Base-by-base conservation (phyloP, 371 early-diverging fungal species). In the Mucor sp. region DNA sequence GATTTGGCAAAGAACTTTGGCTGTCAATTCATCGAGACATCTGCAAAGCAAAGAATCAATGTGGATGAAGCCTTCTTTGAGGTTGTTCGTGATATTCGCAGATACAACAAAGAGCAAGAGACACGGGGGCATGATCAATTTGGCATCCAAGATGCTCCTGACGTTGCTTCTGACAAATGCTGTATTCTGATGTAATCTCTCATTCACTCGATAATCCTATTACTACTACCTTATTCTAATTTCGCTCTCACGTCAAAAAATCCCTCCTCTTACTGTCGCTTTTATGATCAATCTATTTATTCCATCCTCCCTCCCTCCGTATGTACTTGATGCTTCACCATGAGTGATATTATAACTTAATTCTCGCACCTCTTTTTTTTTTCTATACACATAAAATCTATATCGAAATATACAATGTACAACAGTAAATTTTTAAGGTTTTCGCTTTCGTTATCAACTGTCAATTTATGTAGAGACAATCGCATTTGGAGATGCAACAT, bases 51-150 rank as follows among this genome's bases (percentile, higher is more conserved):
- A 61, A 89, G 91, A 63, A 88, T 91, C 53, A 94, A 96, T 76
- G 97, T 98, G 25, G 91, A 95, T 55, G 95, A 95, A 66, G 91
- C 95, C 6, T 98, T 96, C 78, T 93, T 88, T 68, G 85, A 86
- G 58, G 88, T 98, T 33, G 95, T 98, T 11, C 88, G 94, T 44
- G 92, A 93, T 71, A 94, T 75, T 21, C 72, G 76, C 61, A 63
- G 65, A 62, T 70, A 69, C 37, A 69, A 75, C 57, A 72, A 75
- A 58, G 76, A 75, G 44, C 76, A 75, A 61, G 72, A 69, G 50
- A 60, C 60, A 59, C 67, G 68, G 64, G 69, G 69, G 44, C 69
- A 66, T 32, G 62, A 73, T 63, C 63, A 63, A 15, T 72, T 65
- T 60, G 67, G 62, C 15, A 48, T 47, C 14, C 68, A 70, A 41